Evolutionary conservation across 352 stramenopile species (phyloP), one percentile per base, ranked within the genome.

Genomic region (Phytopythium ostracodes): DNA sequence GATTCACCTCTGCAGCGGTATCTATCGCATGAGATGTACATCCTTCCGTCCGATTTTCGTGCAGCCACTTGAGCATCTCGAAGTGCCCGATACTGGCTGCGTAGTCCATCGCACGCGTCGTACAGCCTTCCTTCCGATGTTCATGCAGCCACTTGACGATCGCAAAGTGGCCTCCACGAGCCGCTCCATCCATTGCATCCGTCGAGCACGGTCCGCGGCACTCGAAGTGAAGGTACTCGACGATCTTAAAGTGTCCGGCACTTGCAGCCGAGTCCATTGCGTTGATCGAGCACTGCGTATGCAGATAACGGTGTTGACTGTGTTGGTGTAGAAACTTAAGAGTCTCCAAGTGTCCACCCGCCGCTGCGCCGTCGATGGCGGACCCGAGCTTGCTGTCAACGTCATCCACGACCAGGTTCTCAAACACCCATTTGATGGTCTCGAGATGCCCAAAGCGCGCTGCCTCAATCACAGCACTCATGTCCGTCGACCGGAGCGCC

Each of bases 161-260:
- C 1, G 71, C 59, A 31, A 75, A 53, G 17, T 73, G 65, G 27
- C 68, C 64, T 14, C 59, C 54, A 3, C 67, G 47, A 14, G 67
- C 68, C 18, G 68, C 71, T 42, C 65, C 70, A 43, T 73, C 59
- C 71, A 78, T 75, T 35, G 71, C 71, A 5, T 69, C 71, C 25
- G 73, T 73, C 10, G 67, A 72, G 22, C 71, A 78, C 1, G 67
- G 67, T 69, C 70, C 71, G 18, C 12, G 63, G 1, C 71, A 57
- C 14, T 73, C 27, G 18, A 69, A 33, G 59, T 75, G 65, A 22
- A 78, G 57, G 38, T 70, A 78, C 56, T 66, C 59, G 2, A 77
- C 61, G 25, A 75, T 59, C 20, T 72, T 59, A 43, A 77, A 56
- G 14, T 75, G 55, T n/a, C 70, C 70, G 27, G 46, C 56, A 58